Evolutionary conservation across 495 filamentous ascomycete genomes (phyloP).

Genomic region (Hyaloscypha hepaticicola): DNA sequence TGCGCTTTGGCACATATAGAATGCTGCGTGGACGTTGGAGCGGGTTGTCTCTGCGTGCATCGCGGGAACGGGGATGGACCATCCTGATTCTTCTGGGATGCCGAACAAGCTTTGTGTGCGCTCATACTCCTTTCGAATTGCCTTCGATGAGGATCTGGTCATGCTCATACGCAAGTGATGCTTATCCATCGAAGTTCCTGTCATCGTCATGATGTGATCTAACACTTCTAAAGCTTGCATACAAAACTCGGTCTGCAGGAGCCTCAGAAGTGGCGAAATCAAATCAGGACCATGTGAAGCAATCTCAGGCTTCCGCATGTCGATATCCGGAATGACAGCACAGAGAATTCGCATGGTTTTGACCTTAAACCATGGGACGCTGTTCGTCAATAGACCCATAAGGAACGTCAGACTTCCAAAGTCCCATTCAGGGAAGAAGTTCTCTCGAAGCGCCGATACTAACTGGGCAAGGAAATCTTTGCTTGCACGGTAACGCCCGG

Average conservation of each 20-base stretch:
- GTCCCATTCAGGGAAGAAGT: conserved; percentile 82
- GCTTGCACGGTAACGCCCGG: conserved; percentile 63
- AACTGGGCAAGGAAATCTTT: conserved; percentile 77
- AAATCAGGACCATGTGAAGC: conserved; percentile 90
- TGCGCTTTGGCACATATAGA: conserved; percentile 77
- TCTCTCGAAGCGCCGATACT: conserved; percentile 70
- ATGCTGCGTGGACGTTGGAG: conserved; percentile 92
- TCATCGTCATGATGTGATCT: conserved; percentile 92
- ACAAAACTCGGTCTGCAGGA: conserved; percentile 91
- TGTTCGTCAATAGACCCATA: conserved; percentile 89
- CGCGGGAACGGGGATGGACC: conserved; percentile 93
- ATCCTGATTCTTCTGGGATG: conserved; percentile 92
- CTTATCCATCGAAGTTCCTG: conserved; percentile 86
- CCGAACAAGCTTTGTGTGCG: conserved; percentile 92
- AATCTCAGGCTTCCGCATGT: conserved; percentile 90
- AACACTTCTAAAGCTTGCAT: conserved; percentile 87
- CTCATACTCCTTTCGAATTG: conserved; percentile 90
- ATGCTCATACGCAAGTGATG: conserved; percentile 97
- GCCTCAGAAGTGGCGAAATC: conserved; percentile 86
- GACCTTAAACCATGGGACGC: conserved; percentile 81
- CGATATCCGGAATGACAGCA: conserved; percentile 82
- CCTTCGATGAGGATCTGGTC: conserved; percentile 76
- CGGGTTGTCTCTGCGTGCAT: conserved; percentile 80
- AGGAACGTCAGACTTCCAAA: conserved; percentile 83
- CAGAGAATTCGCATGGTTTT: conserved; percentile 89